Conservation (phyloP, 2,329 filamentous ascomycete species). For the Talaromyces sp. region DNA sequence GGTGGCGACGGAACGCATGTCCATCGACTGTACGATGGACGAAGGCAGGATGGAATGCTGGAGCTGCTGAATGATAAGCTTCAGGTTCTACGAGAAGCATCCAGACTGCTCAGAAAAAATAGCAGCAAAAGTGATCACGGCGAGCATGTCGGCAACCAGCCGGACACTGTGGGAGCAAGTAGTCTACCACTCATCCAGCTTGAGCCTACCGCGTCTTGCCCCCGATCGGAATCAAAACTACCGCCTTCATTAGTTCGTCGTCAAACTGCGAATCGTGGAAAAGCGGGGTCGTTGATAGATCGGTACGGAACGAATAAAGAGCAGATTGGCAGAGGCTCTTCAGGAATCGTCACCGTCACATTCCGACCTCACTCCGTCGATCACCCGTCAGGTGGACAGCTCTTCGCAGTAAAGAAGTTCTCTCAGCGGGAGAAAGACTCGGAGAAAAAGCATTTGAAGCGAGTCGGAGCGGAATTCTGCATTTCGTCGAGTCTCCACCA, state of each 20-base stretch:
- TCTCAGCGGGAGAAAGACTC: conserved; percentile 78
- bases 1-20: conserved; percentile 10
- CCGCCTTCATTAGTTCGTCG: background rate
- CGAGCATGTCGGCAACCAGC: background rate
- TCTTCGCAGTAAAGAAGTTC: conserved; percentile 93
- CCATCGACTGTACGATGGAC: conserved; percentile 18
- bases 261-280: background rate
- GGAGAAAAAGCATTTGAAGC: conserved; percentile 86
- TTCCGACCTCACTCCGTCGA: conserved; percentile 78
- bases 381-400: conserved; percentile 60
- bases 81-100: conserved; percentile 3
- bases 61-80: conserved; percentile 18
- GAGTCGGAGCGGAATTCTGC: conserved; percentile 84
- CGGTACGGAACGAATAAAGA: conserved; percentile 17
- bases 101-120: background rate
- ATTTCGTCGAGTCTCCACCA: conserved; percentile 86
- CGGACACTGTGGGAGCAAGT: background rate
- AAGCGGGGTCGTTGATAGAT: conserved; percentile 5
- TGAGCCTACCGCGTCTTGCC: background rate
- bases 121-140: background rate
- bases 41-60: conserved; percentile 15
- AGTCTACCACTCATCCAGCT: conserved; percentile 5
- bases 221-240: background rate
- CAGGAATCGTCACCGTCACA: conserved; percentile 83
- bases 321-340: conserved; percentile 75